These are phyloP conservation scores for Drechslerella stenobrocha DNA, from an alignment of 2,329 filamentous ascomycete species.

Conservation along the genomic window DNA sequence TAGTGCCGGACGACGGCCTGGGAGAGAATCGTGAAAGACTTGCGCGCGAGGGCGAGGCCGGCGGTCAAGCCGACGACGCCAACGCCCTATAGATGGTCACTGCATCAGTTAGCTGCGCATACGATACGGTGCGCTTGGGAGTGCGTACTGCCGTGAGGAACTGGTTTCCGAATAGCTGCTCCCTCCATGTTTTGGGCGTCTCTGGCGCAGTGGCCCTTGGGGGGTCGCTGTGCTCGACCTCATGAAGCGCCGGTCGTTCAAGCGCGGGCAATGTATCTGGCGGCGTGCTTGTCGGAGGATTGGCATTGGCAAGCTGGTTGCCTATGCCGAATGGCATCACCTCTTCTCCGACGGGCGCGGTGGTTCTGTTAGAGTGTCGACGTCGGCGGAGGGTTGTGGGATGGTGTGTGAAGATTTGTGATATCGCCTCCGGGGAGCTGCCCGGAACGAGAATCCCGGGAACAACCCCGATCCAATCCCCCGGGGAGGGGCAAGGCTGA, in stretches of 20 bases:
- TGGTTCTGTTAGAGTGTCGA: constrained; percentile 10
- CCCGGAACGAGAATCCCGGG: neutral
- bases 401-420: neutral
- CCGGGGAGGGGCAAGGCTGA: neutral
- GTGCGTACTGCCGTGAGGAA: constrained; percentile 34
- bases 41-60: constrained; percentile 76
- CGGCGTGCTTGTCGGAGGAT: constrained; percentile 13
- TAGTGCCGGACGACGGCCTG: constrained; percentile 77
- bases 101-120: constrained; percentile 46
- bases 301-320: constrained; percentile 21
- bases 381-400: constrained; percentile 4
- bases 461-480: neutral
- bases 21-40: constrained; percentile 72
- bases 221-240: neutral
- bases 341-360: constrained; percentile 11
- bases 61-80: constrained; percentile 88
- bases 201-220: constrained; percentile 5
- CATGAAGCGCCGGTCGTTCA: neutral
- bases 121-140: neutral
- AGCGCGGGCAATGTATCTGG: neutral
- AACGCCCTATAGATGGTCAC: constrained; percentile 68
- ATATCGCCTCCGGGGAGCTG: neutral
- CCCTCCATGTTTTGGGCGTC: constrained; percentile 33
- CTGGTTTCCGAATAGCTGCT: constrained; percentile 31
- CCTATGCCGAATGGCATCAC: constrained; percentile 45